phyloP scores from a whole-genome alignment of 1,139 yeast genomes.

The Candida tropicalis region DNA sequence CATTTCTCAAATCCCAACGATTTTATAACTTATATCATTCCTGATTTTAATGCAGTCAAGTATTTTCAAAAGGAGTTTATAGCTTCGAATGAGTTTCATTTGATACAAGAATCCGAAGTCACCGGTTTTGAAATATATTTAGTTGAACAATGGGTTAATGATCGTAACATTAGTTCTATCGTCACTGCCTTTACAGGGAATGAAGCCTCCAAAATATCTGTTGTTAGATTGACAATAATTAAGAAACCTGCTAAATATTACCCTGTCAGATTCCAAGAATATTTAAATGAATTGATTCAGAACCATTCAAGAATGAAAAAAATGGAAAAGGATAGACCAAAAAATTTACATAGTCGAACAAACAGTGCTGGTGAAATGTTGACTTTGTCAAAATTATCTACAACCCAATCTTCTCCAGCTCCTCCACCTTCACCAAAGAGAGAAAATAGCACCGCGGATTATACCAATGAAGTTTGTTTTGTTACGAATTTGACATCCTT shows the following conservation, averaged over 20 bases:
- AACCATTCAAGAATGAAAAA: slow-evolving; percentile 54
- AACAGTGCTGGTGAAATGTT: slow-evolving; percentile 13
- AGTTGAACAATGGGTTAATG: slow-evolving; percentile 92
- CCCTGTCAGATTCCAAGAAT: slow-evolving; percentile 60
- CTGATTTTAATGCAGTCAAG: slow-evolving; percentile 57
- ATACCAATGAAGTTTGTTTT: slow-evolving; percentile 50
- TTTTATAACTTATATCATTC: slow-evolving; percentile 46
- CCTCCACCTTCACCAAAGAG: slow-evolving; percentile 9
- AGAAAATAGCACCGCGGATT: slow-evolving; percentile 10
- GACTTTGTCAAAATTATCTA: slow-evolving; percentile 11
- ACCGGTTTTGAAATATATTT: slow-evolving; percentile 84
- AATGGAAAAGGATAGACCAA: slow-evolving; percentile 26
- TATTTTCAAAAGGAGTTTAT: slow-evolving; percentile 47
- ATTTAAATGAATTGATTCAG: slow-evolving; percentile 64
- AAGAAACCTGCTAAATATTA: slow-evolving; percentile 59
- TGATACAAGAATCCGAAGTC: slow-evolving; percentile 46
- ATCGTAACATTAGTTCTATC: slow-evolving; percentile 64
- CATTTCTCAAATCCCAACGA: slow-evolving; percentile 21
- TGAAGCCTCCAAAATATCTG: slow-evolving; percentile 59
- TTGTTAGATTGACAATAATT: slow-evolving; percentile 57
- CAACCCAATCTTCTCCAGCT: background rate
- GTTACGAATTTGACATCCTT: slow-evolving; percentile 81
- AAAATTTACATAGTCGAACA: slow-evolving; percentile 9
- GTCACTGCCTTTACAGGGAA: slow-evolving; percentile 89
- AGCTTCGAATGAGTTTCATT: slow-evolving; percentile 37